These are phyloP conservation scores for Tephrocybe sp. DNA, from an alignment of 768 basidiomycete species.

Conservation along the genomic window DNA sequence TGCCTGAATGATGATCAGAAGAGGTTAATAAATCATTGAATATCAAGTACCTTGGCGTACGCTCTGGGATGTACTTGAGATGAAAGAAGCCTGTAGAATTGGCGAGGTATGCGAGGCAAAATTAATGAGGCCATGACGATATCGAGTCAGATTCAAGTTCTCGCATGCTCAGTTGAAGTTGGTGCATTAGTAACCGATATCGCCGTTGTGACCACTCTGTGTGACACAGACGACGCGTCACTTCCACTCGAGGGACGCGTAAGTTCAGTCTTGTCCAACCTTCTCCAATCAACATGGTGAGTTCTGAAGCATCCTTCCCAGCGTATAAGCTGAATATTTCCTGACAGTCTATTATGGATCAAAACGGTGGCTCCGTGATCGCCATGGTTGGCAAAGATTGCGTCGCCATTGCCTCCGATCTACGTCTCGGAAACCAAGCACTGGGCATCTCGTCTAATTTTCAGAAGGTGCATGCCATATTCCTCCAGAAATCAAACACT, in stretches of 20 bases:
- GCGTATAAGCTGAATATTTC: slow-evolving; percentile 12
- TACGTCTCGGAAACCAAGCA: slow-evolving; percentile 86
- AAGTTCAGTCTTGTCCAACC: slow-evolving; percentile 14
- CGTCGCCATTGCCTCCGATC: slow-evolving; percentile 95
- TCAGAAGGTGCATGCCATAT: slow-evolving; percentile 68
- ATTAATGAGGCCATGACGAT: slow-evolving; percentile 8
- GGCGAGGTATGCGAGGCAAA: slow-evolving; percentile 1
- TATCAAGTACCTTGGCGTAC: slow-evolving; percentile 17
- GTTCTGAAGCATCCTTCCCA: slow-evolving; percentile 7
- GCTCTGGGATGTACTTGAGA: slow-evolving; percentile 17
- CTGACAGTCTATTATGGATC: slow-evolving; percentile 82
- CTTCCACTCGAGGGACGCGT: slow-evolving; percentile 31
- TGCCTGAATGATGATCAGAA: slow-evolving; percentile 41
- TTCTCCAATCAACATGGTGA: slow-evolving; percentile 37
- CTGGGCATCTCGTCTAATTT: slow-evolving; percentile 88
- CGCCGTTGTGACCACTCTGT: slow-evolving; percentile 19
- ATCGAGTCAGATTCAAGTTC: slow-evolving; percentile 5
- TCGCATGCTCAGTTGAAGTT: not conserved
- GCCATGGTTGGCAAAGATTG: slow-evolving; percentile 99
- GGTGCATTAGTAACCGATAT: not conserved
- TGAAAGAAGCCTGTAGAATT: slow-evolving; percentile 11
- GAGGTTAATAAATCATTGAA: no score
- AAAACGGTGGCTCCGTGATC: slow-evolving; percentile 97
- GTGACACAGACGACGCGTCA: slow-evolving; percentile 44
- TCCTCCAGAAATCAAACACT: slow-evolving; percentile 1